Evolutionary conservation across 257 asterid species (phyloP), one percentile per base, ranked within the genome.

Genomic region (Pogostemon cablin): DNA sequence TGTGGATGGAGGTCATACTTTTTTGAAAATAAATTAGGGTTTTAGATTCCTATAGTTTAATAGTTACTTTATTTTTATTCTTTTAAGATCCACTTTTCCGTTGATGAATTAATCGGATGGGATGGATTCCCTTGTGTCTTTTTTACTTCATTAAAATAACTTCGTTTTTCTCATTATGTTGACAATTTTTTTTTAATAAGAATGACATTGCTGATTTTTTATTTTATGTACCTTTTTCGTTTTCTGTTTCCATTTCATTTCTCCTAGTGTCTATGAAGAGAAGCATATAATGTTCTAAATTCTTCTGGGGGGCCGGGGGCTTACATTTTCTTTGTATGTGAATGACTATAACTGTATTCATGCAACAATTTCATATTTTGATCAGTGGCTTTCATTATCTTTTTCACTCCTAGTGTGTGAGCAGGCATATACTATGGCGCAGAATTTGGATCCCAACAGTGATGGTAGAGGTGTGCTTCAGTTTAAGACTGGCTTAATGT

Each of bases 401-500:
- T 69, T 82, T 48, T 72, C n/a, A 66, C 61, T 66, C 61, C 32
- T 75, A 93, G 99, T 95, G 68, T 95, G 99, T 47, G 99, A 95
- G 90, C 99, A 95, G 91, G 99, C 99, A 7, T 95, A 95, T 80
- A 75, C 84, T 41, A 91, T 95, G 99, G 96, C 99, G 41, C 99
- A 95, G 62, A 83, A 82, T 69, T 80, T 95, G 96, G 99, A 95
- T 65, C 99, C 99, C 49, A 87, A 69, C 85, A 91, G 99, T 35
- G 89, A 91, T 49, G 99, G 99, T 11, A 87, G 98, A 83, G 99
- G 99, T 17, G 98, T 95, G 72, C 97, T 93, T 77, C 98, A 91
- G 85, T 93, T 93, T 78, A 93, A 93, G 86, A 93, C 99, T 9
- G 99, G 99, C 61, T 81, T 93, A 70, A 91, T 91, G 98, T 91